These are phyloP conservation scores for Populus trichocarpa DNA, from an alignment of 441 rosid genomes.

Conservation along the genomic window DNA sequence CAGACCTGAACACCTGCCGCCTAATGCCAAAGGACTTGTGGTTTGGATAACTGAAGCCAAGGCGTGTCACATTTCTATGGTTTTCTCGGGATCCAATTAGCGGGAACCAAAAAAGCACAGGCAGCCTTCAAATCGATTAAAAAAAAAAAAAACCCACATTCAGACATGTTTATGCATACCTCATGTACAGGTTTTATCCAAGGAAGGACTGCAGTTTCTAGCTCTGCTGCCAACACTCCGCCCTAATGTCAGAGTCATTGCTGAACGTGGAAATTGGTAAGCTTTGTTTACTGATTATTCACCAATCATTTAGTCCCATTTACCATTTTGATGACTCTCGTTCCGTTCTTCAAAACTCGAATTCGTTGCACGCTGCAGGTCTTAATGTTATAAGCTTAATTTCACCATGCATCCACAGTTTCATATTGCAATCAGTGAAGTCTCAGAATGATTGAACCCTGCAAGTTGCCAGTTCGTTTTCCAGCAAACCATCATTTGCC, in stretches of 20 bases:
- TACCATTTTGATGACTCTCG: neutral
- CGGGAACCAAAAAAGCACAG: no score
- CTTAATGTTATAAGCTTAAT: no score
- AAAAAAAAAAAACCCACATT: neutral
- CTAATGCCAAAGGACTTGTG: constrained; percentile 75
- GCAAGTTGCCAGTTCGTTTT: neutral
- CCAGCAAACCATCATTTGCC: neutral
- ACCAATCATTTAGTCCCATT: neutral
- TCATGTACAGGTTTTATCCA: constrained; percentile 61
- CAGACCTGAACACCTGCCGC: constrained; percentile 66
- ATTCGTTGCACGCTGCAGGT: no score
- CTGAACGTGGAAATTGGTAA: constrained; percentile 89
- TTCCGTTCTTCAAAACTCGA: neutral
- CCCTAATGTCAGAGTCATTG: constrained; percentile 77
- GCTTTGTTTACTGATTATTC: neutral
- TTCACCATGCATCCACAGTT: no score
- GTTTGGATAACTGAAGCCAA: constrained; percentile 91
- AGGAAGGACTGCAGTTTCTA: constrained; percentile 77
- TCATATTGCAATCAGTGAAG: no score
- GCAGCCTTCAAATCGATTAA: no score
- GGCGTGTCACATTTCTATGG: constrained; percentile 27
- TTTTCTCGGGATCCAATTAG: no score
- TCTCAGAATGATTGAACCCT: no score
- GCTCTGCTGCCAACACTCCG: constrained; percentile 83
- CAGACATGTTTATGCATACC: neutral